phyloP scores from a whole-genome alignment of 495 filamentous ascomycete species.

The Glarea lozoyensis region DNA sequence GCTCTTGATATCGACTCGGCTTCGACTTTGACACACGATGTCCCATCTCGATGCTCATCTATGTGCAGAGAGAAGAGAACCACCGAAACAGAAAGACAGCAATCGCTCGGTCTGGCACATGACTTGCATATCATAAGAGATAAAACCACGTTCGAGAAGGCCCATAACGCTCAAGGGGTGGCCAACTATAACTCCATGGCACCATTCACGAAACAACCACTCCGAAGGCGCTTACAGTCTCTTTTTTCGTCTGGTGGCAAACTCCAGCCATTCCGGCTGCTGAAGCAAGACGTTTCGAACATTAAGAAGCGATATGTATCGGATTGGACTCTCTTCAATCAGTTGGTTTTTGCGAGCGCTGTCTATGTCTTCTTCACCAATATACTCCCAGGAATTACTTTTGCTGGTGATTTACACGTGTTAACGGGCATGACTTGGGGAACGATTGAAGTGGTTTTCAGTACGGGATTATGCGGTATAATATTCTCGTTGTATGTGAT shows the following conservation, averaged over 20 bases:
- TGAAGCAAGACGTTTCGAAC: constrained; percentile 50
- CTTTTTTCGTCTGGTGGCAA: constrained; percentile 16
- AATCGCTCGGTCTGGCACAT: no score
- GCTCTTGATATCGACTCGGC: no score
- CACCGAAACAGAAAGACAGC: no score
- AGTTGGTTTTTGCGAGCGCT: constrained; percentile 59
- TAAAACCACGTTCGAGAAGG: background rate
- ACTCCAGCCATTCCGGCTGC: constrained; percentile 51
- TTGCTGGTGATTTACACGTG: constrained; percentile 60
- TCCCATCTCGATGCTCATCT: no score
- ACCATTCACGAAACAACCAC: background rate
- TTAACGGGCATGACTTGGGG: constrained; percentile 60
- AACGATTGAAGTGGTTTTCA: constrained; percentile 64
- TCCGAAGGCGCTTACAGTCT: background rate
- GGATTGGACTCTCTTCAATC: constrained; percentile 64
- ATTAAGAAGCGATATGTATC: constrained; percentile 47
- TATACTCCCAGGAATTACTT: constrained; percentile 64
- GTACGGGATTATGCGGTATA: constrained; percentile 58
- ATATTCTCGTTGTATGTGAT: constrained; percentile 53
- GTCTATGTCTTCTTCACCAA: constrained; percentile 74
- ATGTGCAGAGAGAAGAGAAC: no score
- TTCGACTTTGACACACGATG: no score
- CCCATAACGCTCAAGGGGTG: background rate
- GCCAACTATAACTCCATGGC: background rate
- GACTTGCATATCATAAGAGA: no score